phyloP scores from a whole-genome alignment of 2,329 filamentous ascomycete genomes.

The Blumeria graminis region DNA sequence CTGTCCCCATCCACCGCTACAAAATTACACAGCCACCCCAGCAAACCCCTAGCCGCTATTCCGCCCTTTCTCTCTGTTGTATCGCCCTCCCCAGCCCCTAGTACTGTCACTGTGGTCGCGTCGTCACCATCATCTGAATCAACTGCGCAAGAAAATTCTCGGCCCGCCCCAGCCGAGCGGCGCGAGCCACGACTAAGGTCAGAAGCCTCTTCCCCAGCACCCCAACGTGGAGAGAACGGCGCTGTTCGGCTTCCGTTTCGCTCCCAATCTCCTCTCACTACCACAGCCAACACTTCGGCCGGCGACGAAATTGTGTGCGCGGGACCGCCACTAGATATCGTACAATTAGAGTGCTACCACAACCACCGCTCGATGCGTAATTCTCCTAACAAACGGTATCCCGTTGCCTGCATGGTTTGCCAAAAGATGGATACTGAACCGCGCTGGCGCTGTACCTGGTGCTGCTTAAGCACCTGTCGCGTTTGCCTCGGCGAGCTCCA shows the following conservation, averaged over 20 bases:
- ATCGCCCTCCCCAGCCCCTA: neutral
- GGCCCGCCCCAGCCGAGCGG: slow-evolving; percentile 40
- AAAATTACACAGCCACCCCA: neutral
- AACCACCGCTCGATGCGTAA: slow-evolving; percentile 12
- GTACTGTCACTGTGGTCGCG: neutral
- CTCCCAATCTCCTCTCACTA: too few species aligned
- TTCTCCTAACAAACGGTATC: slow-evolving; percentile 11
- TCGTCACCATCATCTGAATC: neutral
- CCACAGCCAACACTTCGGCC: too few species aligned
- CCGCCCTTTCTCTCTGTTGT: neutral
- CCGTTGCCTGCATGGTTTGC: slow-evolving; percentile 15
- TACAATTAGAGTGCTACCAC: slow-evolving; percentile 14
- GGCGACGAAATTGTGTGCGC: slow-evolving; percentile 6
- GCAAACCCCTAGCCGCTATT: neutral
- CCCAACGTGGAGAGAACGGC: too few species aligned
- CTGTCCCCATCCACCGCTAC: neutral
- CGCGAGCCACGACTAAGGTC: neutral
- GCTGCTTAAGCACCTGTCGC: slow-evolving; percentile 14
- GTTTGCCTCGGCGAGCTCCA: slow-evolving; percentile 12
- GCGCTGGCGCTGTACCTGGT: slow-evolving; percentile 15
- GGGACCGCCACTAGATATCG: slow-evolving; percentile 6
- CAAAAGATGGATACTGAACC: slow-evolving; percentile 10
- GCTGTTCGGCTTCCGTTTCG: too few species aligned
- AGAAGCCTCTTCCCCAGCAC: slow-evolving; percentile 7
- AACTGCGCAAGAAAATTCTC: slow-evolving; percentile 32